Conservation (phyloP, 129 eudicot genomes). For the Sambucus nigra region DNA sequence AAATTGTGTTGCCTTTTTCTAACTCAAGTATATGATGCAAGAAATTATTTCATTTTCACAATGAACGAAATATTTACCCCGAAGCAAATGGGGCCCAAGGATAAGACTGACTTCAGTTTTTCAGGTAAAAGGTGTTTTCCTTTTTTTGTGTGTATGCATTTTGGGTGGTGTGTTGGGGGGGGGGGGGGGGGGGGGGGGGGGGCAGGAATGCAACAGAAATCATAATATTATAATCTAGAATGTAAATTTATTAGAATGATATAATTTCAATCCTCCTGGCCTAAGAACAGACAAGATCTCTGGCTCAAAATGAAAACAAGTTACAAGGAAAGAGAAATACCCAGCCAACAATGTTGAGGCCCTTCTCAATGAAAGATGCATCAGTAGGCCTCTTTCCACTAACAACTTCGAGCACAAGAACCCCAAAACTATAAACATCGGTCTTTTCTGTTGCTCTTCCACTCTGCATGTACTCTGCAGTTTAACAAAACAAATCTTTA, state of each 20-base stretch:
- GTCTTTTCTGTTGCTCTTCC: constrained; percentile 87
- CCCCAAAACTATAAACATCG: constrained; percentile 77
- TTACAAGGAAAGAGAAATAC: constrained; percentile 28
- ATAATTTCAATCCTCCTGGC: not conserved
- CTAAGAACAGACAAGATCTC: not conserved
- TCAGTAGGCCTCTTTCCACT: constrained; percentile 86
- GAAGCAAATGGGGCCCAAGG: no score
- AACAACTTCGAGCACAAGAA: constrained; percentile 62
- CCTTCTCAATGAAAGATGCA: constrained; percentile 83
- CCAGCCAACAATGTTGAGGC: constrained; percentile 81
- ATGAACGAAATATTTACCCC: no score
- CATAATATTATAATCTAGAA: no score
- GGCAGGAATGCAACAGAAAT: no score
- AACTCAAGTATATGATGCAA: no score
- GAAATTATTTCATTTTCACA: no score
- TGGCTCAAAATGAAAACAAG: not conserved
- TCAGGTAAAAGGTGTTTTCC: no score
- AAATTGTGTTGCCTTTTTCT: no score
- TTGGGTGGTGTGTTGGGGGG: no score
- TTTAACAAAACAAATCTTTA: not conserved
- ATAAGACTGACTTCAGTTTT: no score
- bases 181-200: no score
- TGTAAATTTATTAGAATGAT: not conserved
- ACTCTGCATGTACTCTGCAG: constrained; percentile 93
- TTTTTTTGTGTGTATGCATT: no score